These are phyloP conservation scores for Aspergillus quadricinctus DNA, from an alignment of 2,329 filamentous ascomycete species.

Conservation along the genomic window DNA sequence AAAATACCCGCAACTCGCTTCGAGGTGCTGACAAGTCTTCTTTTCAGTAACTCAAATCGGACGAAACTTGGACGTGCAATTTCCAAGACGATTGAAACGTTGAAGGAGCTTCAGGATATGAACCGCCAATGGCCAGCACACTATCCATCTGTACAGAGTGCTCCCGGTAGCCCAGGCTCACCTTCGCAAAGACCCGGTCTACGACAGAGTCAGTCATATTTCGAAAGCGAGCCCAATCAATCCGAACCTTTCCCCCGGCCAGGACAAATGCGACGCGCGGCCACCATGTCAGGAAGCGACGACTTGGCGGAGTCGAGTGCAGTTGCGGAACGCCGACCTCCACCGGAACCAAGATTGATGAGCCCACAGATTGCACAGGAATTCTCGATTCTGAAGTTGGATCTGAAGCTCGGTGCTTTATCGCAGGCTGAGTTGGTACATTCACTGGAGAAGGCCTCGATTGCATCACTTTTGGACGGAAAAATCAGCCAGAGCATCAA, in stretches of 20 bases:
- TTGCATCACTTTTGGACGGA: conserved; percentile 84
- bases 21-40: conserved; percentile 12
- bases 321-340: conserved; percentile 57
- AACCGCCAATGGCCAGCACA: conserved; percentile 91
- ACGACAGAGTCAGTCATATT: conserved; percentile 33
- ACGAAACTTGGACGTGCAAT: conserved; percentile 84
- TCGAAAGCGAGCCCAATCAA: conserved; percentile 21
- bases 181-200: conserved; percentile 33
- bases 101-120: conserved; percentile 80
- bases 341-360: conserved; percentile 73
- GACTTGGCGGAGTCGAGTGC: conserved; percentile 67
- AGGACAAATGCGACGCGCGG: conserved; percentile 62
- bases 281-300: conserved; percentile 64
- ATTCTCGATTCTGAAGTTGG: conserved; percentile 91
- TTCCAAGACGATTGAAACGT: conserved; percentile 74
- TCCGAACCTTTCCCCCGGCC: conserved; percentile 39
- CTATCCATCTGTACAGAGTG: conserved; percentile 64
- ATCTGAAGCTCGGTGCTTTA: conserved; percentile 81
- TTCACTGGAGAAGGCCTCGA: conserved; percentile 85
- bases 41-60: conserved; percentile 71
- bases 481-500: conserved; percentile 93
- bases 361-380: conserved; percentile 92
- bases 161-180: conserved; percentile 13
- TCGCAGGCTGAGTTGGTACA: conserved; percentile 90
- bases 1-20: neutral